These are phyloP conservation scores for Globisporangium takayamanum DNA, from an alignment of 352 stramenopile species.

Conservation along the genomic window DNA sequence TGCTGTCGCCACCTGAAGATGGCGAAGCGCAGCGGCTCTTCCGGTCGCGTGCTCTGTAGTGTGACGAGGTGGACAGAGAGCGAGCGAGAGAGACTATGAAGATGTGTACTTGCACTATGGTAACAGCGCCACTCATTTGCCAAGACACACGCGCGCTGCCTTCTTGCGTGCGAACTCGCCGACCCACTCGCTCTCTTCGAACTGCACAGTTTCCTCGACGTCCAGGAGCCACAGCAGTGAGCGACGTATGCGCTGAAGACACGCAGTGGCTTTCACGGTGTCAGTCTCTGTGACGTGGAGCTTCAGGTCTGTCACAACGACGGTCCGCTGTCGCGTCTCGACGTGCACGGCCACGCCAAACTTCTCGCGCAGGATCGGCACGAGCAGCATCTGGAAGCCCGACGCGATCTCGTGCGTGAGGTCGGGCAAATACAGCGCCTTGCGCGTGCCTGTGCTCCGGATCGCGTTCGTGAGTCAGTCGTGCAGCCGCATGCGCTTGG, in stretches of 20 bases:
- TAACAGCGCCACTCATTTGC: neutral
- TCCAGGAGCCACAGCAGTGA: constrained; percentile 50
- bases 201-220: constrained; percentile 26
- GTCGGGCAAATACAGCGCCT: constrained; percentile 50
- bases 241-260: constrained; percentile 45
- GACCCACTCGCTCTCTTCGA: constrained; percentile 37
- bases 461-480: constrained; percentile 73
- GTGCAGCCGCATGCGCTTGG: constrained; percentile 63
- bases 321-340: constrained; percentile 47
- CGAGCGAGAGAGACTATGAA: neutral
- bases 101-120: too few species aligned
- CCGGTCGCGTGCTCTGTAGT: constrained; percentile 8
- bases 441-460: constrained; percentile 39
- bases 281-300: constrained; percentile 29
- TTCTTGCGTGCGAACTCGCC: constrained; percentile 27
- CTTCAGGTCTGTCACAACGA: constrained; percentile 58
- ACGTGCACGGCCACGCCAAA: constrained; percentile 55
- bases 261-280: constrained; percentile 22
- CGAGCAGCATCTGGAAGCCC: constrained; percentile 53
- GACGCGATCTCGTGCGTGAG: constrained; percentile 56
- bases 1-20: constrained; percentile 33
- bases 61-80: too few species aligned
- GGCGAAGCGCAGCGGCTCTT: constrained; percentile 49
- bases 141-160: constrained; percentile 13
- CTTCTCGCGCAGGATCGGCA: constrained; percentile 47